phyloP scores from a whole-genome alignment of 768 basidiomycete genomes.

The Hebeloma cylindrosporum region DNA sequence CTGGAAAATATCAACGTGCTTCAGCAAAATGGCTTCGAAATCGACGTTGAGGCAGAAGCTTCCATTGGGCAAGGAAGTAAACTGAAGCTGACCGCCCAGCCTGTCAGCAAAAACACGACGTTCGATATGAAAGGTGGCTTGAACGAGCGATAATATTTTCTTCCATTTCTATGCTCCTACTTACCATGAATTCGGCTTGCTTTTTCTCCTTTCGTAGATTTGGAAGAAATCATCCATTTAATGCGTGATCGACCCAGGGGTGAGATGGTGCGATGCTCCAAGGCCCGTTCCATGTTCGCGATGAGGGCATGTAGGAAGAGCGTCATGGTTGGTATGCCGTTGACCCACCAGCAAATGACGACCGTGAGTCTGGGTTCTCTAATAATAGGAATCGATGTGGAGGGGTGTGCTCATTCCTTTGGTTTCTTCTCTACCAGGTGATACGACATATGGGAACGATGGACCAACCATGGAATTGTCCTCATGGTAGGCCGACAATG shows the following conservation, averaged over 20 bases:
- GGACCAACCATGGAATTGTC: constrained; percentile 87
- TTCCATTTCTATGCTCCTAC: no score
- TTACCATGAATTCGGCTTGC: constrained; percentile 1
- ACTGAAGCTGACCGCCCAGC: constrained; percentile 76
- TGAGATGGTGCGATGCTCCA: constrained; percentile 88
- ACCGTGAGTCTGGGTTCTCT: constrained; percentile 41
- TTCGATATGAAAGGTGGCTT: constrained; percentile 89
- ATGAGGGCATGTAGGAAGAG: constrained; percentile 95
- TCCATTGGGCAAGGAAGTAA: constrained; percentile 38
- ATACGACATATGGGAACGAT: constrained; percentile 81
- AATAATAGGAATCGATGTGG: no score
- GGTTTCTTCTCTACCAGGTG: constrained; percentile 43
- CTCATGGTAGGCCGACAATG: constrained; percentile 87
- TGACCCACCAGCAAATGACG: constrained; percentile 78
- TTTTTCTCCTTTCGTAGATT: constrained; percentile 49
- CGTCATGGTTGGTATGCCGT: constrained; percentile 90
- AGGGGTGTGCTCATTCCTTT: constrained; percentile 7
- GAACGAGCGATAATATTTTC: no score
- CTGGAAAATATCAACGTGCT: constrained; percentile 85
- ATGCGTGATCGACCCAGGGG: constrained; percentile 76
- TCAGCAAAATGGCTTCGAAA: constrained; percentile 85
- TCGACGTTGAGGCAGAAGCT: constrained; percentile 55
- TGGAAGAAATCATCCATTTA: constrained; percentile 89
- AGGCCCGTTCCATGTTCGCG: constrained; percentile 95
- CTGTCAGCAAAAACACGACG: constrained; percentile 86